Conservation (phyloP, 441 rosid genomes). For the Adansonia rubrostipa region DNA sequence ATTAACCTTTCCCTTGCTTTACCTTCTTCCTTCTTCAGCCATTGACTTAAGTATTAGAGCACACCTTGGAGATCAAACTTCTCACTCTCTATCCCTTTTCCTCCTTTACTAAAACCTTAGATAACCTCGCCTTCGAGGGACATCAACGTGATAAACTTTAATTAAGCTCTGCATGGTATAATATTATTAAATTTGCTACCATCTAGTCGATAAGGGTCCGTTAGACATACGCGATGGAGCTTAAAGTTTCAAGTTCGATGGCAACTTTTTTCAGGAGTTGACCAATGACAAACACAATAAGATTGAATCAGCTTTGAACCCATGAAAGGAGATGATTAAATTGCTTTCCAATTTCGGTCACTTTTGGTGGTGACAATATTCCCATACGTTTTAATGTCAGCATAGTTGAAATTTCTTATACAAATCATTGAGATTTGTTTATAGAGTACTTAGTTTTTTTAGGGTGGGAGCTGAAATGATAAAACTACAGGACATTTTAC, state of each 20-base stretch:
- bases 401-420: not conserved
- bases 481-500: not conserved
- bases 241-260: no score
- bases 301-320: slow-evolving; percentile 7
- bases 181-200: not conserved
- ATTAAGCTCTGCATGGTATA: not conserved
- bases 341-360: not conserved
- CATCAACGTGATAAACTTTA: not conserved
- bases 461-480: not conserved
- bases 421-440: not conserved
- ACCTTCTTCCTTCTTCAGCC: no score
- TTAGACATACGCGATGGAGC: not conserved
- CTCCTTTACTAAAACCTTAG: no score
- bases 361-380: not conserved
- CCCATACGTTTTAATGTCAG: not conserved
- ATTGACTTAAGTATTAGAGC: no score
- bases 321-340: not conserved
- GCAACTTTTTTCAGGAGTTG: no score
- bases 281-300: no score
- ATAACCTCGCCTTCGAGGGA: no score
- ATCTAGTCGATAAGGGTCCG: not conserved
- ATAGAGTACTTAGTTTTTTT: not conserved
- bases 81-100: no score
- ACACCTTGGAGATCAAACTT: no score
- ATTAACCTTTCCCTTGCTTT: no score